Conservation (phyloP, 352 stramenopile genomes). For the Peronospora destructor region DNA sequence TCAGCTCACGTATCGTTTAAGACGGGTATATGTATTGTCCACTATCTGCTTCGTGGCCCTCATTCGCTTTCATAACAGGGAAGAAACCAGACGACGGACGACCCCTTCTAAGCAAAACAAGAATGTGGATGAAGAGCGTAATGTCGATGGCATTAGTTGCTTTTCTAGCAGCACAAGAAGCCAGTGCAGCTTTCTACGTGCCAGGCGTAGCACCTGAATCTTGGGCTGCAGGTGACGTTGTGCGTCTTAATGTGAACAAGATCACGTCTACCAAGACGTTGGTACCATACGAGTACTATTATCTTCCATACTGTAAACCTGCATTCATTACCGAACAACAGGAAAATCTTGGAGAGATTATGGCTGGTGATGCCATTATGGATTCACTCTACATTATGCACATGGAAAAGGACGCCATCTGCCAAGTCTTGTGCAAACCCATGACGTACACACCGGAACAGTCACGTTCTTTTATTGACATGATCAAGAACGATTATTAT, state of each 20-base stretch:
- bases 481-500: conserved; percentile 93
- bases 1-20: not conserved
- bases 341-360: conserved; percentile 91
- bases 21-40: not conserved
- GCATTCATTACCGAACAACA: conserved; percentile 75
- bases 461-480: conserved; percentile 78
- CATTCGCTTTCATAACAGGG: conserved; percentile 4
- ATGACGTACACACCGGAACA: conserved; percentile 80
- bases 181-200: conserved; percentile 73
- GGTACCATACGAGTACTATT: conserved; percentile 98
- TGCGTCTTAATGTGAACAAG: conserved; percentile 96
- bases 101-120: conserved; percentile 6
- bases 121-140: conserved; percentile 34
- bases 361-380: conserved; percentile 88
- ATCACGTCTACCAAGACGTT: conserved; percentile 97
- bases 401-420: conserved; percentile 86
- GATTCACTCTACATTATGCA: conserved; percentile 86
- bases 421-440: conserved; percentile 86
- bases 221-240: conserved; percentile 70
- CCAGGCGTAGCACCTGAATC: conserved; percentile 79
- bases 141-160: conserved; percentile 20
- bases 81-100: conserved; percentile 17
- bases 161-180: conserved; percentile 16
- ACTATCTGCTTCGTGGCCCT: conserved; percentile 27
- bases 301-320: conserved; percentile 91